These are phyloP conservation scores for Penicillium ucsense DNA, from an alignment of 495 filamentous ascomycete species.

Conservation along the genomic window DNA sequence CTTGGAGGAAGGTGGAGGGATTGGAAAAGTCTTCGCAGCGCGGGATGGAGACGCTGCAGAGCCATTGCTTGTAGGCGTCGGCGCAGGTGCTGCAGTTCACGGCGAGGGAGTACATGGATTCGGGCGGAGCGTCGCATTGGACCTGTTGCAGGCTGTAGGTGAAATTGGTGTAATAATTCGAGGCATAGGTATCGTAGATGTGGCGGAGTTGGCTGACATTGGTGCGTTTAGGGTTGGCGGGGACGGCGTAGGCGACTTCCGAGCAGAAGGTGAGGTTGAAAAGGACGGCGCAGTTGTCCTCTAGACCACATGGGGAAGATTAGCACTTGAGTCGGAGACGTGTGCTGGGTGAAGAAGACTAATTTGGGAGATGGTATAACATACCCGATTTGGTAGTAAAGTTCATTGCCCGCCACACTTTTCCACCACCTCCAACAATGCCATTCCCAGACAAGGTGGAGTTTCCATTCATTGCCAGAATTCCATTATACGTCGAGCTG, in stretches of 20 bases:
- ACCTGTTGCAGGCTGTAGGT: conserved; percentile 70
- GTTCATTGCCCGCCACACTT: conserved; percentile 53
- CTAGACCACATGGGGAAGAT: conserved; percentile 21
- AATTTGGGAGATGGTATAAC: conserved; percentile 1
- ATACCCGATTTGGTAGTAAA: conserved; percentile 73
- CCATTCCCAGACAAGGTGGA: conserved; percentile 39
- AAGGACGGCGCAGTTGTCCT: conserved; percentile 72
- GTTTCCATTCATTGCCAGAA: conserved; percentile 55
- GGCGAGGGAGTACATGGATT: conserved; percentile 70
- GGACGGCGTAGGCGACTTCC: conserved; percentile 83
- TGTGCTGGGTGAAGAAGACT: not conserved
- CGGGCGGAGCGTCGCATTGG: conserved; percentile 65
- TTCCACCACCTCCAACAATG: conserved; percentile 56
- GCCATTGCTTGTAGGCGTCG: conserved; percentile 79
- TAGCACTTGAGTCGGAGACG: not conserved
- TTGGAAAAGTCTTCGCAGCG: conserved; percentile 76
- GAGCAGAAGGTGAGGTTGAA: conserved; percentile 77
- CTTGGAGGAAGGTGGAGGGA: conserved; percentile 43
- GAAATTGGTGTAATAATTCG: conserved; percentile 61
- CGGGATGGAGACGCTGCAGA: conserved; percentile 87
- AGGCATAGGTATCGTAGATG: conserved; percentile 62
- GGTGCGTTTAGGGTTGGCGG: conserved; percentile 51
- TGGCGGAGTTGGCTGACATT: conserved; percentile 38
- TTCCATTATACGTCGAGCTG: conserved; percentile 58
- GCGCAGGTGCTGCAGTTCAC: conserved; percentile 67